Evolutionary conservation across 1,284 basidiomycete genomes (phyloP), one percentile per base, ranked within the genome.

Genomic region (Clitocybe nebularis): DNA sequence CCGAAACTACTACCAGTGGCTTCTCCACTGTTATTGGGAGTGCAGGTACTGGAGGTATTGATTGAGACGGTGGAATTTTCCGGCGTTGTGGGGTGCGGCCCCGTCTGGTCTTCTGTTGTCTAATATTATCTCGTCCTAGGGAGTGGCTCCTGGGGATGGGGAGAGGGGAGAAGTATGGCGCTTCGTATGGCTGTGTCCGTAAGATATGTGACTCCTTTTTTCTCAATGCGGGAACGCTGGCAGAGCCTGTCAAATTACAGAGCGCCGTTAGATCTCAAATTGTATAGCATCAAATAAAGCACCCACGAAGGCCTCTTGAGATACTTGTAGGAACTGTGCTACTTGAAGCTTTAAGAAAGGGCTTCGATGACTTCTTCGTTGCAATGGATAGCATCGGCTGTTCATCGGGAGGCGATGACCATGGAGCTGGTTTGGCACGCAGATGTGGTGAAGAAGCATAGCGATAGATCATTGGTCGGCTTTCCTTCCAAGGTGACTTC

Each of bases 121-220:
- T 45, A n/a, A 41, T 29, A 22, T 40, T 38, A 9, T 47, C 44
- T 11, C 28, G 43, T n/a, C n/a, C n/a, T n/a, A n/a, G n/a, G n/a
- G n/a, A n/a, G n/a, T n/a, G n/a, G n/a, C n/a, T n/a, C 11, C 20
- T 47, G n/a, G 59, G 52, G 14, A 59, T 60, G 2, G 78, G 77
- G 4, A 67, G 60, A 13, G 77, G 72, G 47, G 76, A 74, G 59
- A 75, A 79, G 52, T 78, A 81, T 2, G 79, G 79, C 3, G 77
- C 77, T 44, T 75, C 71, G 48, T 81, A 82, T 1, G 80, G 78
- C 34, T 75, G 66, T 1, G 79, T 81, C 17, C 79, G 72, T 22
- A 61, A 58, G 0, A 60, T 54, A 43, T 59, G 56, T 2, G 66
- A 59, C 24, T 58, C 58, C 47, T 66, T 67, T 44, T 62, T 66